phyloP scores from a whole-genome alignment of 352 stramenopile species.

The Phytophthora pisi region DNA sequence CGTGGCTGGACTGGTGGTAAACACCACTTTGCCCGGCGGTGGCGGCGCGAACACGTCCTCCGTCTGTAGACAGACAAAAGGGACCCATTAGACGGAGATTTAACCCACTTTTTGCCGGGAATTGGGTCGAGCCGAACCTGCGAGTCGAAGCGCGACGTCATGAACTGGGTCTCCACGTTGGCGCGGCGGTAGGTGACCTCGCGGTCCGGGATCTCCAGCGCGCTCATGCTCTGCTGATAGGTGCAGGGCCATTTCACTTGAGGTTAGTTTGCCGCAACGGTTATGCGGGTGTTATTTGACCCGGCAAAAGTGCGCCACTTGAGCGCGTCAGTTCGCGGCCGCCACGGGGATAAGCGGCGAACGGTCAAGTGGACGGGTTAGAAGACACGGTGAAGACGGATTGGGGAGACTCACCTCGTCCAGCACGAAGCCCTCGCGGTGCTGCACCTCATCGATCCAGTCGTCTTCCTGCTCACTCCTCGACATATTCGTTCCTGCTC shows the following conservation, averaged over 20 bases:
- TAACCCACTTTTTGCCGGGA: no score
- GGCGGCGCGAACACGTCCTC: conserved; percentile 38
- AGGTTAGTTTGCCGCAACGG: conserved; percentile 18
- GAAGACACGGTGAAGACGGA: not conserved
- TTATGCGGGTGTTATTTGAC: conserved; percentile 13
- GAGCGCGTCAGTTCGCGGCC: not conserved
- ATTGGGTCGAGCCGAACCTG: conserved; percentile 39
- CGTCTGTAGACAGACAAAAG: conserved; percentile 17
- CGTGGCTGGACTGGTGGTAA: conserved; percentile 37
- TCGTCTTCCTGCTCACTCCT: conserved; percentile 71
- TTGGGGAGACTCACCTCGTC: conserved; percentile 51
- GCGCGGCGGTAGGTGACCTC: conserved; percentile 76
- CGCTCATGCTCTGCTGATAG: conserved; percentile 45
- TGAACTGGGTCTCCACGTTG: conserved; percentile 55
- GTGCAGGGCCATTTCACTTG: conserved; percentile 25
- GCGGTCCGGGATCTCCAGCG: conserved; percentile 49
- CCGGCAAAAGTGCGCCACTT: conserved; percentile 8
- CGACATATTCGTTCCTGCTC: conserved; percentile 43
- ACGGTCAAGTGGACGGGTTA: not conserved
- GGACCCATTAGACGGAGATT: conserved; percentile 9
- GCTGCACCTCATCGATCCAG: conserved; percentile 55
- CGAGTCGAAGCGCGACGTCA: conserved; percentile 61
- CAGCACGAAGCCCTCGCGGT: conserved; percentile 61
- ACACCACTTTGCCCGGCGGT: conserved; percentile 39
- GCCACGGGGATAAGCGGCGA: conserved; percentile 3